Percentiles rank a stretch among this genome's conserved stretches.
Conservation (phyloP, 305 asterid genomes). For the Ajuga reptans region DNA sequence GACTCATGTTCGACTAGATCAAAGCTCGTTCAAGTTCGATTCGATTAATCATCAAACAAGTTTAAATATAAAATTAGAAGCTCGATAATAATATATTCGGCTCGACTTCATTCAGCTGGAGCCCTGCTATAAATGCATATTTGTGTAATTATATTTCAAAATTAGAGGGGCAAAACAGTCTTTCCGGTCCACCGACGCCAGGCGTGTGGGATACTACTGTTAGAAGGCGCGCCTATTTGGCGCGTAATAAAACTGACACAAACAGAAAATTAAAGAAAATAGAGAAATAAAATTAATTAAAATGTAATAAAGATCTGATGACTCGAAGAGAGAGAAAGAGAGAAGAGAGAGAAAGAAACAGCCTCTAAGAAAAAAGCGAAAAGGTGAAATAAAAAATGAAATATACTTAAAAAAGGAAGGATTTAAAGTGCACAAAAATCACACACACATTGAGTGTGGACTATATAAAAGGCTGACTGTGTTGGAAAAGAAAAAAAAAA, state of each 20-base stretch:
- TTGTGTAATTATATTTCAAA: too few relatives aligned
- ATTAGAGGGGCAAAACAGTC: constrained; percentile 9
- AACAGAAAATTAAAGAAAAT: constrained; percentile 2
- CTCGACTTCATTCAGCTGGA: too few relatives aligned
- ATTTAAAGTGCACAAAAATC: constrained; percentile 16
- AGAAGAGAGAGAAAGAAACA: neutral
- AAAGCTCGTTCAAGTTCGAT: too few relatives aligned
- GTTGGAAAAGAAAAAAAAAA: constrained; percentile 8
- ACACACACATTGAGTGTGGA: constrained; percentile 21
- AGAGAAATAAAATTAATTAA: neutral
- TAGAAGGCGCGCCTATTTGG: constrained; percentile 31
- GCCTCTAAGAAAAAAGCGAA: neutral
- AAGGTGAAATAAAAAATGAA: neutral
- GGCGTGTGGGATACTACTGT: constrained; percentile 13
- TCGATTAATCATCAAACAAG: too few relatives aligned
- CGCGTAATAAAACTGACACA: constrained; percentile 38
- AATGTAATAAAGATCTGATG: constrained; percentile 6
- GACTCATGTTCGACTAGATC: too few relatives aligned
- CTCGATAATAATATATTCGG: too few relatives aligned
- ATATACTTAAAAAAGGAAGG: neutral
- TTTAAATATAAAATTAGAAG: too few relatives aligned
- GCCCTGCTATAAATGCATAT: too few relatives aligned
- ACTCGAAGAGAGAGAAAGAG: neutral
- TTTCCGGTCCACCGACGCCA: constrained; percentile 7
- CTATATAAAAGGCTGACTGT: constrained; percentile 18